Evolutionary conservation across 2,329 filamentous ascomycete genomes (phyloP), one percentile per base, ranked within the genome.

Genomic region (Ramichloridium luteum): DNA sequence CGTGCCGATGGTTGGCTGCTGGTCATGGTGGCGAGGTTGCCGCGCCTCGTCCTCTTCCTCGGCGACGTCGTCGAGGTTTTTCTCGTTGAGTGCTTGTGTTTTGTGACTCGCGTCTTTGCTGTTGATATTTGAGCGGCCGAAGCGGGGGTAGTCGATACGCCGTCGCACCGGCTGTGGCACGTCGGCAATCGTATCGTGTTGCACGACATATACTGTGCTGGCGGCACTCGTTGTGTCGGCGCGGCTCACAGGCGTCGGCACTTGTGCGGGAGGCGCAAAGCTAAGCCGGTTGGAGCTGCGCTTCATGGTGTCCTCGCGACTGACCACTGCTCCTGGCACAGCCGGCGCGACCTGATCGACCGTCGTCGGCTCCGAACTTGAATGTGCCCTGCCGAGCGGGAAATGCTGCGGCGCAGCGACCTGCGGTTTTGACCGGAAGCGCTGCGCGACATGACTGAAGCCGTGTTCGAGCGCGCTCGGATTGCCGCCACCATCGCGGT

Each of bases 171-270:
- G 51, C 23, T 54, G 47, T 39, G 61, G 67, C 35, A 60, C 59
- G 30, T 63, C 65, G 11, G 58, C 56, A 6, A 68, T 59, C 10
- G 70, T 63, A 44, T 76, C 69, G 45, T 77, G 74, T 16, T 68
- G 67, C 16, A 78, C 67, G 31, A 71, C 67, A 46, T 78, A 77
- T 4, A 76, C 67, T 1, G 74, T 77, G 39, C 72, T 77, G 15
- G 67, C 67, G 6, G 70, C 71, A 50, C 72, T 77, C 4, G 66
- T 68, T 1, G 70, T 74, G 43, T 77, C 72, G 13, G 67, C 65
- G 40, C 72, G 60, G 46, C 69, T 76, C 22, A 75, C 57, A 1
- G 73, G 72, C 8, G 70, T 72, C 5, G 64, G 57, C 13, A 64
- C 57, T 28, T 58, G 55, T 25, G 57, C 52, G 8, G 68, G 64